phyloP scores from a whole-genome alignment of 2,329 filamentous ascomycete species.

The Lasiodiplodia theobromae region DNA sequence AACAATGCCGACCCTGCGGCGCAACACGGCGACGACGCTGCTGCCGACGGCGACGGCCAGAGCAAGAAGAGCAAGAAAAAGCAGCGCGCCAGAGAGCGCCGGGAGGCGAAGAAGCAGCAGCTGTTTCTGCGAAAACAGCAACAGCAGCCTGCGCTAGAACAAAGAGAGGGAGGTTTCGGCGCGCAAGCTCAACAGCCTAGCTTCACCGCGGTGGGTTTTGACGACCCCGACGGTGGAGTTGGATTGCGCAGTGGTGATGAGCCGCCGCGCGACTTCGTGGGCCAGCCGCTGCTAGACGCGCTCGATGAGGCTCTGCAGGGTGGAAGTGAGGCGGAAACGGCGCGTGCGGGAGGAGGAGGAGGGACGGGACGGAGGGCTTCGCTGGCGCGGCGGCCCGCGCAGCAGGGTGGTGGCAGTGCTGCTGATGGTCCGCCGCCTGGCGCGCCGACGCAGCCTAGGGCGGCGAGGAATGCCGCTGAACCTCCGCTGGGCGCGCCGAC shows the following conservation, averaged over 20 bases:
- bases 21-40: not conserved
- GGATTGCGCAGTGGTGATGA: not conserved
- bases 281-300: constrained; percentile 26
- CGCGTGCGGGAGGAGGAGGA: not conserved
- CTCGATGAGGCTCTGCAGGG: constrained; percentile 9
- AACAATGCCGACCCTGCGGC: not conserved
- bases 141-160: not conserved
- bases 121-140: not conserved
- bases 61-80: constrained; percentile 5
- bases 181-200: not conserved
- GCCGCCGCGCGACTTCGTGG: constrained; percentile 20
- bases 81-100: not conserved
- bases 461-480: not conserved
- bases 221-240: not conserved
- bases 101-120: not conserved
- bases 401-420: not conserved
- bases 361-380: not conserved
- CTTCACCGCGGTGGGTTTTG: not conserved
- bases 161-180: not conserved
- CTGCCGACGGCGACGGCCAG: not conserved
- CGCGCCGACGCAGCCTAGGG: constrained; percentile 7
- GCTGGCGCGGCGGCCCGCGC: not conserved
- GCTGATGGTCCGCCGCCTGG: not conserved
- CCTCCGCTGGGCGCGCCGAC: not conserved
- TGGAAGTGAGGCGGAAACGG: not conserved